Base-by-base conservation (phyloP, 202 grass and related monocot species). In the Hordeum pubiflorum region DNA sequence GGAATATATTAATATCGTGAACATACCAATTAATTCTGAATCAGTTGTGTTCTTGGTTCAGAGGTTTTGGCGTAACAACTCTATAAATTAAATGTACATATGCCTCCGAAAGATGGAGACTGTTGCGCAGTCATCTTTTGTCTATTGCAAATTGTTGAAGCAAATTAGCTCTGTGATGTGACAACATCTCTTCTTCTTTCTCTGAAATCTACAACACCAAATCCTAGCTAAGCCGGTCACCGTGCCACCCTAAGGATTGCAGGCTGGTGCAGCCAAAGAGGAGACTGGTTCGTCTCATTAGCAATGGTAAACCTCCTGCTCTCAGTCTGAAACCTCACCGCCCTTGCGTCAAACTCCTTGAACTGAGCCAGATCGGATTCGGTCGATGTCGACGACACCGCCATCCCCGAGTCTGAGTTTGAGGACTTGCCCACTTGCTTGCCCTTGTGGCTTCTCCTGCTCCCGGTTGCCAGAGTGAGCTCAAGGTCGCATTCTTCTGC, bases 391-490 rank as follows among this genome's bases (percentile, higher is more conserved):
- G 88, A 82, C 4, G 88, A 93, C 44, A 89, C 75, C 6, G 71
- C 84, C 23, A 86, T 56, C 0, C 86, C 82, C 4, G 88, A 93
- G 54, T 91, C 81, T 0, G 80, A 82, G 75, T 85, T 75, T 59
- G 89, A 86, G 13, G 77, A 86, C 57, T 74, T 86, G 10, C 58
- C 21, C 22, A 33, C 20, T 44, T 78, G 54, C 82, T 85, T 83
- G 1, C 52, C 82, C 32, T 61, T 73, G 11, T n/a, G 78, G 12
- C 71, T 63, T 27, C 52, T 4, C 34, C 63, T 61, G 20, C 61
- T 61, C n/a, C 89, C 89, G 0, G 79, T 91, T 44, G 86, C 89
- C 21, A 88, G 79, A 4, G 75, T 91, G 20, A 88, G 43, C 29
- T 88, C 82, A 1, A 91, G 82, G 75, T 75, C 61, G 62, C 77